phyloP scores from a whole-genome alignment of 2,329 filamentous ascomycete genomes.

The Mycosphaerella sp. region DNA sequence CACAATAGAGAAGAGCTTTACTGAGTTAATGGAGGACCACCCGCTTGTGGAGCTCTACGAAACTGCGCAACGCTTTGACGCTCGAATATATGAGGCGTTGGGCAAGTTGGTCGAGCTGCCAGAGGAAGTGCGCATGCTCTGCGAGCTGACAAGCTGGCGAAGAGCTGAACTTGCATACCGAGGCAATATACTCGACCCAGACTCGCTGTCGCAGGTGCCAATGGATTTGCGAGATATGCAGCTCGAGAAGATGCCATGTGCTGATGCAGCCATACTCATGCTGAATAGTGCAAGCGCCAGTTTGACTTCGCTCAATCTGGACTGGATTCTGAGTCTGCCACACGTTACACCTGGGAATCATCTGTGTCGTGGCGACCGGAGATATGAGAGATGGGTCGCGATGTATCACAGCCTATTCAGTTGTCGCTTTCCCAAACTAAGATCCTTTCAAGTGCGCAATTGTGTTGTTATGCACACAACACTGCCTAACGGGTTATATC shows the following conservation, averaged over 20 bases:
- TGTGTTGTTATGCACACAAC: conserved; percentile 35
- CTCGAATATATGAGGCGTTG: conserved; percentile 21
- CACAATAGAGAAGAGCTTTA: neutral
- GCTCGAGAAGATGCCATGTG: conserved; percentile 22
- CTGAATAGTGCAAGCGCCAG: conserved; percentile 22
- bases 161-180: conserved; percentile 20
- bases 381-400: conserved; percentile 1
- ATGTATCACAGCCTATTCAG: conserved; percentile 32
- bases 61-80: conserved; percentile 13
- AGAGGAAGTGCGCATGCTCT: conserved; percentile 1
- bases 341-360: neutral
- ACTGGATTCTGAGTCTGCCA: conserved; percentile 31
- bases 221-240: conserved; percentile 15
- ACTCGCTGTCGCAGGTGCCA: neutral
- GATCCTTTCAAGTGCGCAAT: conserved; percentile 44
- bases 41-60: conserved; percentile 10
- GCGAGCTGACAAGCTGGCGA: conserved; percentile 4
- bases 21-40: neutral
- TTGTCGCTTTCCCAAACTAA: conserved; percentile 40
- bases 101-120: conserved; percentile 12
- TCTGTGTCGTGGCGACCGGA: too few species aligned
- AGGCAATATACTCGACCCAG: conserved; percentile 14
- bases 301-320: conserved; percentile 34
- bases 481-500: conserved; percentile 36
- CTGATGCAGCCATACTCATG: conserved; percentile 18